Percentiles rank a stretch among this genome's conserved stretches.
Conservation (phyloP, 139 green algal genomes). For the Volvox africanus region DNA sequence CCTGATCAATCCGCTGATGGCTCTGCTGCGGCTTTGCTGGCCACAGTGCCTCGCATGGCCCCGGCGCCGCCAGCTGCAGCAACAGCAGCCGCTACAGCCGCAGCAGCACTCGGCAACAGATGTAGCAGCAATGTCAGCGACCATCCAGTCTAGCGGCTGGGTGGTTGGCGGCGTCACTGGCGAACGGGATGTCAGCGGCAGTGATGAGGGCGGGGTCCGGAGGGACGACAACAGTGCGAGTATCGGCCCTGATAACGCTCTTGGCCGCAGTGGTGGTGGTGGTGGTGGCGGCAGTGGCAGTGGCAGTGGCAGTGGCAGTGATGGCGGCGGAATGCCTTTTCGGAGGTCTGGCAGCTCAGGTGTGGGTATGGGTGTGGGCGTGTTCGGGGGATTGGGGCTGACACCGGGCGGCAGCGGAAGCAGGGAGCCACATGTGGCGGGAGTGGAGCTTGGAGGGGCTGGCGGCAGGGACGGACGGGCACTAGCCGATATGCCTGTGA, state of each 20-base stretch:
- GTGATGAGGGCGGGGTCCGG: background rate
- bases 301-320: background rate
- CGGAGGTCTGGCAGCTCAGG: background rate
- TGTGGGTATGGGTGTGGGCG: background rate
- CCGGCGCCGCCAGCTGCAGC: background rate
- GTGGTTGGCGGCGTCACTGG: background rate
- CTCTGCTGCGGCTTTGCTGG: background rate
- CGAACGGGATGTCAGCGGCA: too few relatives aligned
- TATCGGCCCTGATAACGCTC: too few relatives aligned
- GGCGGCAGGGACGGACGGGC: background rate
- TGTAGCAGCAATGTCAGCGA: background rate
- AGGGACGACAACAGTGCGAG: too few relatives aligned
- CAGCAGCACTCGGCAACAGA: background rate
- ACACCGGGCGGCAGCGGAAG: background rate
- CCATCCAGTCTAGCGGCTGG: background rate
- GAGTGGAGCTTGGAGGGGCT: background rate
- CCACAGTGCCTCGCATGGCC: background rate
- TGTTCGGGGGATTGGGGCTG: too few relatives aligned
- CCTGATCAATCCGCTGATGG: background rate
- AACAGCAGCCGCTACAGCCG: background rate
- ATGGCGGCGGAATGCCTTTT: background rate
- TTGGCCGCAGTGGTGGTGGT: too few relatives aligned
- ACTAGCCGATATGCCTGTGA: too few relatives aligned
- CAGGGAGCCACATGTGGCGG: background rate
- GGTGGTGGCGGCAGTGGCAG: background rate